Evolutionary conservation across 2,329 filamentous ascomycete species (phyloP).

Genomic region (Colletotrichum sp.): DNA sequence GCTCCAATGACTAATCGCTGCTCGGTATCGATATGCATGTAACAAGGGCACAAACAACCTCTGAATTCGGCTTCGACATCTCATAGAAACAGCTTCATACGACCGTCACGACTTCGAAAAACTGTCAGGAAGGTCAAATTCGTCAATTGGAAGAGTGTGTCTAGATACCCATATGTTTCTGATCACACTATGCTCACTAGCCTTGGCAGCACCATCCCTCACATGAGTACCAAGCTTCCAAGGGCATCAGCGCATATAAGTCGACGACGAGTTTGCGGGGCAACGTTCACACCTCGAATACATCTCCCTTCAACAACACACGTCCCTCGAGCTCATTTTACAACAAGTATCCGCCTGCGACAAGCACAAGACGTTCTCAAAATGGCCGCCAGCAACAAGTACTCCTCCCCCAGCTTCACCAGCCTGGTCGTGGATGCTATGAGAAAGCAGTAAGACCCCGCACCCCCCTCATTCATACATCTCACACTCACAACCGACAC

Average conservation of each 20-base stretch:
- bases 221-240: not conserved
- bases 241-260: constrained; percentile 18
- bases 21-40: not conserved
- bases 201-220: not conserved
- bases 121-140: not conserved
- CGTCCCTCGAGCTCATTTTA: not conserved
- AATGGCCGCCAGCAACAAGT: constrained; percentile 14
- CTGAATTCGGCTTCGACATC: not conserved
- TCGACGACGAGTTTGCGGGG: constrained; percentile 9
- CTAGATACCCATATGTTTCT: not conserved
- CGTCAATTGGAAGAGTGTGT: not conserved
- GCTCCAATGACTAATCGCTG: not conserved
- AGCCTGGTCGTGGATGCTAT: constrained; percentile 77
- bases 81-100: not conserved
- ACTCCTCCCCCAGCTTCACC: constrained; percentile 43
- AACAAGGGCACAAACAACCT: not conserved
- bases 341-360: not conserved
- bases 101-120: not conserved
- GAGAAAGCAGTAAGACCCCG: constrained; percentile 73
- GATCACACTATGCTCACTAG: not conserved
- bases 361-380: not conserved
- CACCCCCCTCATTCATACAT: not conserved
- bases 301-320: not conserved
- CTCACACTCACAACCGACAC: not conserved
- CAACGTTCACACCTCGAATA: not conserved